Conservation (phyloP, 1,284 basidiomycete genomes). For the Xanthoconium separans region DNA sequence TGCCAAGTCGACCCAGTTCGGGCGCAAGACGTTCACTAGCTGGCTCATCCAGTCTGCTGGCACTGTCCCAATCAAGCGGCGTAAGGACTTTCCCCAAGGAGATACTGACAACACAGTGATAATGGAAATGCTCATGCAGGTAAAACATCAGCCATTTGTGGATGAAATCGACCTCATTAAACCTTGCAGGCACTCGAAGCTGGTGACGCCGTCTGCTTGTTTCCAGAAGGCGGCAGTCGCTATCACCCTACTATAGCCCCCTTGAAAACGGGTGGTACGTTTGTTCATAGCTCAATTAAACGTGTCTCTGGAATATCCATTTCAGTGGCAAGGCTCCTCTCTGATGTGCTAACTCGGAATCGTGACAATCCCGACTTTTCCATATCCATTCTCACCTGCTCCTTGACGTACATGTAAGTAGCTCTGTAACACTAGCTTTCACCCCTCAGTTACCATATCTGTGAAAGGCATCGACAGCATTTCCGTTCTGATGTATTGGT, state of each 20-base stretch:
- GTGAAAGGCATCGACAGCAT: conserved; percentile 58
- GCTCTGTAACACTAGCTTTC: background rate
- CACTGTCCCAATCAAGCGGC: conserved; percentile 76
- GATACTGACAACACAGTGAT: conserved; percentile 63
- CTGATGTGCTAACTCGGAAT: conserved; percentile 74
- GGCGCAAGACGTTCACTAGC: conserved; percentile 76
- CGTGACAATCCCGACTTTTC: conserved; percentile 66
- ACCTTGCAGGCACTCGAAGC: conserved; percentile 60
- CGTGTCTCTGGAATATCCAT: conserved; percentile 2
- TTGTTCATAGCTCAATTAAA: background rate
- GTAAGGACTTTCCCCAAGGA: conserved; percentile 61
- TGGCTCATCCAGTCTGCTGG: conserved; percentile 88
- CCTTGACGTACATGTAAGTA: conserved; percentile 77
- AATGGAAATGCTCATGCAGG: conserved; percentile 69
- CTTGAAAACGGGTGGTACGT: conserved; percentile 77
- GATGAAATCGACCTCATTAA: background rate
- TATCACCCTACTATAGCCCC: conserved; percentile 83
- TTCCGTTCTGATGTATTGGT: conserved; percentile 86
- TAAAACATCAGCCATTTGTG: conserved; percentile 23
- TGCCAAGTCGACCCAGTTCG: conserved; percentile 84
- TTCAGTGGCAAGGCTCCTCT: conserved; percentile 75
- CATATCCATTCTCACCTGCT: conserved; percentile 72
- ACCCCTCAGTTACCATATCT: background rate
- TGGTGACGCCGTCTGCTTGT: conserved; percentile 79
- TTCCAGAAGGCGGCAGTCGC: conserved; percentile 81